Percentiles rank a stretch among this genome's conserved stretches.
These are phyloP conservation scores for Aspergillus mulundensis DNA, from an alignment of 495 filamentous ascomycete genomes.

Conservation along the genomic window DNA sequence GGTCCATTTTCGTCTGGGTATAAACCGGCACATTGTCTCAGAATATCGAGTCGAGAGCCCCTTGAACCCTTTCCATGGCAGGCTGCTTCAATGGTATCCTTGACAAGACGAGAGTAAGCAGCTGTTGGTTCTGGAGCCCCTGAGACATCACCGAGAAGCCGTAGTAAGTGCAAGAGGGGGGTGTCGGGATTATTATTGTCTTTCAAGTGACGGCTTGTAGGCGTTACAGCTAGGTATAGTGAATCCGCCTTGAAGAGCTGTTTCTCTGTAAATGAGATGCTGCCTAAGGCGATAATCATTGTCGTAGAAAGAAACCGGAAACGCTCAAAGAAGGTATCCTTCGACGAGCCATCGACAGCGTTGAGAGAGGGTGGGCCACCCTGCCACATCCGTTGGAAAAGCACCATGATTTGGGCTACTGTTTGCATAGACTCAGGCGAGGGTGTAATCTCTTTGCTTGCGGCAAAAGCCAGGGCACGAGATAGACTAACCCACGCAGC, in stretches of 20 bases:
- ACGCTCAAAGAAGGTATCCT: slow-evolving; percentile 54
- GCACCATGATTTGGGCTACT: slow-evolving; percentile 63
- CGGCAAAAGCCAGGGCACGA: slow-evolving; percentile 67
- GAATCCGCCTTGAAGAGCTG: slow-evolving; percentile 45
- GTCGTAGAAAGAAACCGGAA: slow-evolving; percentile 56
- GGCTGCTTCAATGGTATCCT: slow-evolving; percentile 37
- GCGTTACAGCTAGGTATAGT: slow-evolving; percentile 47
- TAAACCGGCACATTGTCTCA: slow-evolving; percentile 39
- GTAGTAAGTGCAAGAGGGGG: slow-evolving; percentile 42
- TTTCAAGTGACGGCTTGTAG: slow-evolving; percentile 33
- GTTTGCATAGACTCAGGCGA: slow-evolving; percentile 77
- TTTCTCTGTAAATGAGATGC: slow-evolving; percentile 76
- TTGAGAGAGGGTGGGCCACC: slow-evolving; percentile 36
- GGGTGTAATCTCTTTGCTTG: slow-evolving; percentile 85
- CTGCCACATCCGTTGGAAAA: slow-evolving; percentile 66
- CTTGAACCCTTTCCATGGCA: slow-evolving; percentile 51
- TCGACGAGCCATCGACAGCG: slow-evolving; percentile 19
- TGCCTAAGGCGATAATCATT: slow-evolving; percentile 62
- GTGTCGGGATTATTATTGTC: slow-evolving; percentile 27
- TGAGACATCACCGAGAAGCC: slow-evolving; percentile 25
- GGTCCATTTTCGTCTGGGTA: slow-evolving; percentile 11
- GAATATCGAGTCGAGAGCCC: slow-evolving; percentile 41
- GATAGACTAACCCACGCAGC: slow-evolving; percentile 67
- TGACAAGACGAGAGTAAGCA: slow-evolving; percentile 30
- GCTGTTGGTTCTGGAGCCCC: slow-evolving; percentile 19